These are phyloP conservation scores for Fusarium devonianum DNA, from an alignment of 2,329 filamentous ascomycete species.

Conservation along the genomic window DNA sequence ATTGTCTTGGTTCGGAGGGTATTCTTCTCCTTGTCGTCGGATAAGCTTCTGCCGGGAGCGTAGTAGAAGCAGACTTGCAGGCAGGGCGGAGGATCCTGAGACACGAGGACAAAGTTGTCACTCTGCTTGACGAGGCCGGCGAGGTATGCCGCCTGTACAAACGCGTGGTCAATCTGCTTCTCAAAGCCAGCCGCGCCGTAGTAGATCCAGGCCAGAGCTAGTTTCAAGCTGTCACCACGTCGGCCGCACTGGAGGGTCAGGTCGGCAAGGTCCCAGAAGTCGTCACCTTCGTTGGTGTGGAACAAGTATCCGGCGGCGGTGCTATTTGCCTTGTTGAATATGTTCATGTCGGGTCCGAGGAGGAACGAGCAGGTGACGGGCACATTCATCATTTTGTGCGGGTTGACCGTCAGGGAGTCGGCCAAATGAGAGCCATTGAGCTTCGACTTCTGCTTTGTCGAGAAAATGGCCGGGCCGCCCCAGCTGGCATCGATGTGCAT, in stretches of 20 bases:
- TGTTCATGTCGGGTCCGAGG: constrained; percentile 74
- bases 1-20: constrained; percentile 58
- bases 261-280: constrained; percentile 90
- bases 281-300: constrained; percentile 63
- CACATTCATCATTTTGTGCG: constrained; percentile 96
- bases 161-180: constrained; percentile 74
- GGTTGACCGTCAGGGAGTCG: constrained; percentile 85
- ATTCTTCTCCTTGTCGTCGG: constrained; percentile 53
- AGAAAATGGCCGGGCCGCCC: constrained; percentile 87
- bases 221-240: constrained; percentile 82
- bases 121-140: constrained; percentile 63
- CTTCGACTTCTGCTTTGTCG: constrained; percentile 66
- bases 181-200: constrained; percentile 81
- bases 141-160: constrained; percentile 74
- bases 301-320: constrained; percentile 88
- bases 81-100: constrained; percentile 80
- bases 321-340: constrained; percentile 86
- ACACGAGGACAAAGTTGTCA: constrained; percentile 73
- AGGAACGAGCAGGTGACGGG: constrained; percentile 92
- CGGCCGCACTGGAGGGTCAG: constrained; percentile 93
- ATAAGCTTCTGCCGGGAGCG: constrained; percentile 61
- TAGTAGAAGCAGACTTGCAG: constrained; percentile 96
- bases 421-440: constrained; percentile 76
- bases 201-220: constrained; percentile 89
- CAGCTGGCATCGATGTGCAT: constrained; percentile 92